Evolutionary conservation across 2,329 filamentous ascomycete species (phyloP).

Genomic region (Incumbomyces delicatus): DNA sequence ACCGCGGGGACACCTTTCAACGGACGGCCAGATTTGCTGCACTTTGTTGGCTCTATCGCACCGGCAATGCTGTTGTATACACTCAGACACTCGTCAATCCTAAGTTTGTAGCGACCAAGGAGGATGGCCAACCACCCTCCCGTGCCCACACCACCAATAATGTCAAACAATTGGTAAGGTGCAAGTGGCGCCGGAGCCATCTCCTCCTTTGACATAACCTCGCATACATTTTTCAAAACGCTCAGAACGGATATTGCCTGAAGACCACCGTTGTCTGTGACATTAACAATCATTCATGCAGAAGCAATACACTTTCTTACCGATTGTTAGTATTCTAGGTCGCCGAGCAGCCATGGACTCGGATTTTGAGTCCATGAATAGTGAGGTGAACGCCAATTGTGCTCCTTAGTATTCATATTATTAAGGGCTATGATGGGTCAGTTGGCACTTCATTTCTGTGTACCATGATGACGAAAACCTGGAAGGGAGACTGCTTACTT

Average conservation of each 20-base stretch:
- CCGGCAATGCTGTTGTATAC: constrained; percentile 48
- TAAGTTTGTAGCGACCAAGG: constrained; percentile 81
- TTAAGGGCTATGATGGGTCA: no score
- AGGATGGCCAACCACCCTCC: constrained; percentile 95
- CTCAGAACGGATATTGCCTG: constrained; percentile 1
- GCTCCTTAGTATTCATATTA: no score
- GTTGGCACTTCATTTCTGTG: no score
- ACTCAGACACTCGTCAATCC: constrained; percentile 93
- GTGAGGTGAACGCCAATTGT: no score
- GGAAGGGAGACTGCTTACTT: no score
- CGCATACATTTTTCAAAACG: not conserved
- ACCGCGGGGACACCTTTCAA: not conserved
- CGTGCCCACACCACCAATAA: constrained; percentile 90
- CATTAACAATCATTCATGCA: no score
- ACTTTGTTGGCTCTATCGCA: not conserved
- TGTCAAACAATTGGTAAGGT: constrained; percentile 75
- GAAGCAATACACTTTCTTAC: not conserved
- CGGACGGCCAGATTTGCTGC: not conserved
- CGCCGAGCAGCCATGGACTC: no score
- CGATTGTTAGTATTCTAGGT: not conserved
- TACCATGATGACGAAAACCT: no score
- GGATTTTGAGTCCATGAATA: no score
- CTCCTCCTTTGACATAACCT: not conserved
- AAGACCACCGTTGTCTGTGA: constrained; percentile 1
- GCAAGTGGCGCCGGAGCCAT: no score